A percentile compares a stretch with the other conserved stretches of the same genome.
These are phyloP conservation scores for Aspergillus puulaauensis DNA, from an alignment of 2,329 filamentous ascomycete genomes.

Conservation along the genomic window DNA sequence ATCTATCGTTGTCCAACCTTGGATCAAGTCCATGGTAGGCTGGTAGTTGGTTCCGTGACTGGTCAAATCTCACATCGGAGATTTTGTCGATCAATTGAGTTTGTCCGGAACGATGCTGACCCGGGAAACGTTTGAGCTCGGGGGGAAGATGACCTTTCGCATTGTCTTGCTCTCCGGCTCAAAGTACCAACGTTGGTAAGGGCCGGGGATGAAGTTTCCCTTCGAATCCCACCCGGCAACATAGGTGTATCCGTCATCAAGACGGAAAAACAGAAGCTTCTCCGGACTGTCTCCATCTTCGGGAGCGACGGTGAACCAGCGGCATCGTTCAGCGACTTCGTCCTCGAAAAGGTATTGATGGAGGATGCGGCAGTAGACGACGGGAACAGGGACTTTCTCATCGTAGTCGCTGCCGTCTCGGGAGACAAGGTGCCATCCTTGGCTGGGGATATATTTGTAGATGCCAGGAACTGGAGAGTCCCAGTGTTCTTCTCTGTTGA, in stretches of 20 bases:
- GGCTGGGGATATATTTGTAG: constrained; percentile 51
- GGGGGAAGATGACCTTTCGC: constrained; percentile 33
- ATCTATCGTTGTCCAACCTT: background rate
- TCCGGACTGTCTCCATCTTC: constrained; percentile 38
- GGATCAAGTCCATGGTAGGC: constrained; percentile 3
- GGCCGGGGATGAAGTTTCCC: constrained; percentile 51
- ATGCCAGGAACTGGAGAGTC: constrained; percentile 47
- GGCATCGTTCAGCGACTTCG: constrained; percentile 50
- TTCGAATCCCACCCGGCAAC: constrained; percentile 52
- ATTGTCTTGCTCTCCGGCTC: constrained; percentile 41
- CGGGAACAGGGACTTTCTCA: constrained; percentile 34
- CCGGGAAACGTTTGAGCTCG: constrained; percentile 37
- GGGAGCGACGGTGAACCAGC: constrained; percentile 40
- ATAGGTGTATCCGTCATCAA: constrained; percentile 51
- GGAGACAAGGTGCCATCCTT: constrained; percentile 51
- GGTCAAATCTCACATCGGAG: background rate
- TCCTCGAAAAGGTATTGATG: constrained; percentile 50
- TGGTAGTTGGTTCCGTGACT: background rate
- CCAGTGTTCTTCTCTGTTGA: constrained; percentile 50
- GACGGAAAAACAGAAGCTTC: constrained; percentile 48
- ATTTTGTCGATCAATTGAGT: constrained; percentile 16
- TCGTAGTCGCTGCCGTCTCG: constrained; percentile 36
- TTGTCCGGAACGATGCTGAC: constrained; percentile 34
- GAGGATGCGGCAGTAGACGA: constrained; percentile 51
- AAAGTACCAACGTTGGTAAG: constrained; percentile 51